Evolutionary conservation across 768 basidiomycete species (phyloP).

Genomic region (Tulasnella sp.): DNA sequence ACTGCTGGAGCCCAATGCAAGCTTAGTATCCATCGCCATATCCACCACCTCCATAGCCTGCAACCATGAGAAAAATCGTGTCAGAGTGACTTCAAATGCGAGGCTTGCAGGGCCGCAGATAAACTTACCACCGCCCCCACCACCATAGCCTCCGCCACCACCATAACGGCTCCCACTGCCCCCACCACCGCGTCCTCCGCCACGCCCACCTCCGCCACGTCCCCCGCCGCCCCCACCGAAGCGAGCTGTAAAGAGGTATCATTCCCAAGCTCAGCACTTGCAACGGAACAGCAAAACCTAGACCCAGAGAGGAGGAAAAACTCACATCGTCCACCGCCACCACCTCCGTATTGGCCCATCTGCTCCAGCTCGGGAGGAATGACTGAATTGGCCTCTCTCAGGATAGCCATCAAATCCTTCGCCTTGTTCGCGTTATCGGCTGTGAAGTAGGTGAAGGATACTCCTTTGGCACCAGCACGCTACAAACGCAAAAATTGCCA

Average conservation of each 20-base stretch:
- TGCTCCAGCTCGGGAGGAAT: slow-evolving; percentile 87
- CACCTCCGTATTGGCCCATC: slow-evolving; percentile 80
- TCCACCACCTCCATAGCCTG: slow-evolving; percentile 6
- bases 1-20: too few relatives aligned
- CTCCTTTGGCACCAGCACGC: slow-evolving; percentile 88
- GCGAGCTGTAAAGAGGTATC: too few relatives aligned
- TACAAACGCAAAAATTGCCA: slow-evolving; percentile 27
- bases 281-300: not conserved
- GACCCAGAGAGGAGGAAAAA: not conserved
- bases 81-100: not conserved
- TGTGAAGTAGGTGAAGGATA: slow-evolving; percentile 92
- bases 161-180: slow-evolving; percentile 36
- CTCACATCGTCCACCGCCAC: slow-evolving; percentile 38
- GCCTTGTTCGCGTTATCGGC: slow-evolving; percentile 93
- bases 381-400: slow-evolving; percentile 75
- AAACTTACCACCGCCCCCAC: slow-evolving; percentile 20
- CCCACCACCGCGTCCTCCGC: slow-evolving; percentile 34
- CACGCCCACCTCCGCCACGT: slow-evolving; percentile 23
- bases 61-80: not conserved
- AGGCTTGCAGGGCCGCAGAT: slow-evolving; percentile 20
- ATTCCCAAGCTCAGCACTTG: not conserved
- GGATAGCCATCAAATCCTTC: slow-evolving; percentile 77
- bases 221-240: slow-evolving; percentile 40
- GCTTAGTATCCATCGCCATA: slow-evolving; percentile 9
- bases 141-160: slow-evolving; percentile 21